A percentile compares a stretch with the other conserved stretches of the same genome.
Conservation (phyloP, 352 stramenopile genomes). For the Paralagenidium karlingii region DNA sequence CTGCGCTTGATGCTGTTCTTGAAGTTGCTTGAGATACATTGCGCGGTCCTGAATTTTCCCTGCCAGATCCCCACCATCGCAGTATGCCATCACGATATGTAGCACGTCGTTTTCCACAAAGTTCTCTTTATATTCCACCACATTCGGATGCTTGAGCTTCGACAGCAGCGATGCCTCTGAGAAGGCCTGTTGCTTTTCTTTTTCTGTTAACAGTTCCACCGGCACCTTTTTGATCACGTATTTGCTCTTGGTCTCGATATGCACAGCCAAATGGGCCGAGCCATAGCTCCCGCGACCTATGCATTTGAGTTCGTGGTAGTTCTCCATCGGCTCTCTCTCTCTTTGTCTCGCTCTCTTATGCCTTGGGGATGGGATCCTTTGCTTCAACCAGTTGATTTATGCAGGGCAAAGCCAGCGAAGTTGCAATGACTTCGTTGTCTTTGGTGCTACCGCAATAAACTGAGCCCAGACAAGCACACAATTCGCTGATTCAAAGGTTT, state of each 20-base stretch:
- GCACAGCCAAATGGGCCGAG: conserved; percentile 49
- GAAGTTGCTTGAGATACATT: conserved; percentile 9
- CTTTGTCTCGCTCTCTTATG: too few relatives aligned
- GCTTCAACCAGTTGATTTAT: too few relatives aligned
- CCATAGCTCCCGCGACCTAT: conserved; percentile 72
- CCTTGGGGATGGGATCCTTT: too few relatives aligned
- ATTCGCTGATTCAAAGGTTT: too few relatives aligned
- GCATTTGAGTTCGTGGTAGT: conserved; percentile 63
- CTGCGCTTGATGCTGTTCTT: conserved; percentile 10
- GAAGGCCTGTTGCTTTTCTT: conserved; percentile 69
- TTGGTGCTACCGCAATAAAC: too few relatives aligned
- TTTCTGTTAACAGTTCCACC: conserved; percentile 66
- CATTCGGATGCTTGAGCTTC: conserved; percentile 87
- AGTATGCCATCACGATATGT: conserved; percentile 94
- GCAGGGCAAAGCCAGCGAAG: too few relatives aligned
- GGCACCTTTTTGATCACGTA: conserved; percentile 82
- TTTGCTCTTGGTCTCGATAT: conserved; percentile 18
- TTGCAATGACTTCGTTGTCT: too few relatives aligned
- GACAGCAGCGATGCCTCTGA: conserved; percentile 84
- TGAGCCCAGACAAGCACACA: too few relatives aligned
- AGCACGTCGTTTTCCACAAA: conserved; percentile 73
- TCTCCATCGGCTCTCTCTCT: too few relatives aligned
- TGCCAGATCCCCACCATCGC: conserved; percentile 82
- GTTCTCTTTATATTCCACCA: conserved; percentile 91
- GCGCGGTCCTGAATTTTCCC: conserved; percentile 38